These are phyloP conservation scores for Penicillium sp. DNA, from an alignment of 2,329 filamentous ascomycete species.

Conservation along the genomic window DNA sequence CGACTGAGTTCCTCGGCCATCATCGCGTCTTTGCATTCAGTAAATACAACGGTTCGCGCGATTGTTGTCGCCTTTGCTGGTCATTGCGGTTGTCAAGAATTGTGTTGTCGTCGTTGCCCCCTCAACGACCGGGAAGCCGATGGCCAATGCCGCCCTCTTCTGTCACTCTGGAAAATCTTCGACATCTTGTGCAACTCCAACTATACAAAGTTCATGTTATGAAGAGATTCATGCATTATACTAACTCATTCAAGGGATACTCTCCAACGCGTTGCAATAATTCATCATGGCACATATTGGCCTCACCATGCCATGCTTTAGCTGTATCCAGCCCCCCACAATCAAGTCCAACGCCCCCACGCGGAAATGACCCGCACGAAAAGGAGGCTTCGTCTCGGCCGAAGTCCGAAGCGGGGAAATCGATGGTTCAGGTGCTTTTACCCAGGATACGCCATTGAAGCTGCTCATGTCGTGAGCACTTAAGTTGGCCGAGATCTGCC, in stretches of 20 bases:
- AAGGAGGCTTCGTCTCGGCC: conserved; percentile 16
- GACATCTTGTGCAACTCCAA: neutral
- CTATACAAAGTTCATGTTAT: neutral
- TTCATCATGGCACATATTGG: neutral
- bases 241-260: too few species aligned
- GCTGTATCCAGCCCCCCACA: neutral
- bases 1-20: conserved; percentile 29
- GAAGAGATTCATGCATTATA: neutral
- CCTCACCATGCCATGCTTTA: neutral
- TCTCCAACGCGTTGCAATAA: too few species aligned
- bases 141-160: neutral
- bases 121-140: conserved; percentile 11
- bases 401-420: conserved; percentile 19
- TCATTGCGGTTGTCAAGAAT: neutral
- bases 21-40: neutral
- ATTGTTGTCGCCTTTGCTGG: neutral
- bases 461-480: neutral
- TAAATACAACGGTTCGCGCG: neutral
- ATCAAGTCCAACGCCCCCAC: conserved; percentile 4
- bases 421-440: neutral
- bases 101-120: conserved; percentile 17
- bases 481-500: neutral
- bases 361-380: neutral
- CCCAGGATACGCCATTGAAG: conserved; percentile 11
- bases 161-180: neutral